phyloP scores from a whole-genome alignment of 768 basidiomycete genomes.

The Gautieria morchelliformis region DNA sequence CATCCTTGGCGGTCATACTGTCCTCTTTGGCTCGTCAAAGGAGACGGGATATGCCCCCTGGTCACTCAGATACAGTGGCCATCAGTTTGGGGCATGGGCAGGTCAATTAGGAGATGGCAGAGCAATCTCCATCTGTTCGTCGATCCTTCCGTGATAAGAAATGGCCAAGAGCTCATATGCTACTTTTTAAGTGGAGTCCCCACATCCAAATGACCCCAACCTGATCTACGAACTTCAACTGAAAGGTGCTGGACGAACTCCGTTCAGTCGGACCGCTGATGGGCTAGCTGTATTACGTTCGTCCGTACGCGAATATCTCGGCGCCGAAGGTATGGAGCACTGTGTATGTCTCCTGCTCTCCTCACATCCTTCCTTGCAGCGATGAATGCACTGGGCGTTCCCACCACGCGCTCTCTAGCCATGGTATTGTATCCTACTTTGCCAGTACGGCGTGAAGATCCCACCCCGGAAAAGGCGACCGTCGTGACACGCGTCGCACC shows the following conservation, averaged over 20 bases:
- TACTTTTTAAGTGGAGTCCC: constrained; percentile 54
- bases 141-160: not conserved
- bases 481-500: constrained; percentile 77
- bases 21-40: constrained; percentile 41
- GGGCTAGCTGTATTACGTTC: constrained; percentile 93
- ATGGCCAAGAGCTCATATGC: not conserved
- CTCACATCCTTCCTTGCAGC: constrained; percentile 25
- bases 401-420: constrained; percentile 80
- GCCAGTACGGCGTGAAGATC: constrained; percentile 61
- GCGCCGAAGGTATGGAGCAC: constrained; percentile 64
- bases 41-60: constrained; percentile 56
- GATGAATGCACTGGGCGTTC: constrained; percentile 73
- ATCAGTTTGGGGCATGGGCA: constrained; percentile 85
- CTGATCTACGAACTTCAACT: constrained; percentile 78
- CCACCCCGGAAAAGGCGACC: constrained; percentile 52
- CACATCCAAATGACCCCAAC: constrained; percentile 49
- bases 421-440: constrained; percentile 67
- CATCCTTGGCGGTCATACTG: constrained; percentile 67
- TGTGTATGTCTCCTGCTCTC: not conserved
- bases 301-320: constrained; percentile 88
- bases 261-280: constrained; percentile 87
- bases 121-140: constrained; percentile 74
- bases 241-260: constrained; percentile 90
- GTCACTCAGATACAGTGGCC: constrained; percentile 86
- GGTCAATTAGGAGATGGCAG: constrained; percentile 95